phyloP scores from a whole-genome alignment of 1,284 basidiomycete genomes.

The Apiotrichum brassicae region DNA sequence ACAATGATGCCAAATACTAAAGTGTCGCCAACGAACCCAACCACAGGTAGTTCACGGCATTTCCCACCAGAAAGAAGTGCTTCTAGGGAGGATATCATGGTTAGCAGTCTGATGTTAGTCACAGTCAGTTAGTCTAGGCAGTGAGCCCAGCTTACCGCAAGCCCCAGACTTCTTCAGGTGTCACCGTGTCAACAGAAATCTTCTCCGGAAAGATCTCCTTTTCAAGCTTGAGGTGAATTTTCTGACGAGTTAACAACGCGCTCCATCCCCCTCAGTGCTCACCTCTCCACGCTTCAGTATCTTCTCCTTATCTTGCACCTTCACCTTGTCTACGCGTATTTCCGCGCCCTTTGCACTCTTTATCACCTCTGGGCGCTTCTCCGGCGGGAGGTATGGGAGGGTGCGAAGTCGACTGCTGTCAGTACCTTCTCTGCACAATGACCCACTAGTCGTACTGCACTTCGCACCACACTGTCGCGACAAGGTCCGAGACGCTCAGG shows the following conservation, averaged over 20 bases:
- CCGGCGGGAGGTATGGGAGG: constrained; percentile 53
- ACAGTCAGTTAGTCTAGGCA: neutral
- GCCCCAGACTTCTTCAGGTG: constrained; percentile 65
- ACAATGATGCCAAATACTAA: constrained; percentile 63
- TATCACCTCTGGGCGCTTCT: constrained; percentile 58
- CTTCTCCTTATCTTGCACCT: constrained; percentile 58
- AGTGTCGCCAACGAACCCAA: constrained; percentile 57
- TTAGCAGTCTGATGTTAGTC: constrained; percentile 52
- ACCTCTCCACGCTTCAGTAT: constrained; percentile 60
- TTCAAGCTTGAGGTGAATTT: constrained; percentile 76
- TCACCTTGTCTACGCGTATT: constrained; percentile 57
- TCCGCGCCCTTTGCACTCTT: constrained; percentile 58
- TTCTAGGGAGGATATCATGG: constrained; percentile 57
- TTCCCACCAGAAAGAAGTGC: constrained; percentile 52
- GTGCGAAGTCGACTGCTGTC: constrained; percentile 37
- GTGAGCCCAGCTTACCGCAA: constrained; percentile 51
- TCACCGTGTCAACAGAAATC: constrained; percentile 51
- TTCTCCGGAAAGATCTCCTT: constrained; percentile 61
- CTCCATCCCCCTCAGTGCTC: constrained; percentile 16
- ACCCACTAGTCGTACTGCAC: constrained; percentile 46
- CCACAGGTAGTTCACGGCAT: constrained; percentile 65
- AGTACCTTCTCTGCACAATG: neutral
- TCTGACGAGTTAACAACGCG: neutral
- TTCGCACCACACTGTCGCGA: constrained; percentile 52
- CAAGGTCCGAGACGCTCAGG: constrained; percentile 51